Base-by-base conservation (phyloP, 2,329 filamentous ascomycete species). In the Venturia carpophila region DNA sequence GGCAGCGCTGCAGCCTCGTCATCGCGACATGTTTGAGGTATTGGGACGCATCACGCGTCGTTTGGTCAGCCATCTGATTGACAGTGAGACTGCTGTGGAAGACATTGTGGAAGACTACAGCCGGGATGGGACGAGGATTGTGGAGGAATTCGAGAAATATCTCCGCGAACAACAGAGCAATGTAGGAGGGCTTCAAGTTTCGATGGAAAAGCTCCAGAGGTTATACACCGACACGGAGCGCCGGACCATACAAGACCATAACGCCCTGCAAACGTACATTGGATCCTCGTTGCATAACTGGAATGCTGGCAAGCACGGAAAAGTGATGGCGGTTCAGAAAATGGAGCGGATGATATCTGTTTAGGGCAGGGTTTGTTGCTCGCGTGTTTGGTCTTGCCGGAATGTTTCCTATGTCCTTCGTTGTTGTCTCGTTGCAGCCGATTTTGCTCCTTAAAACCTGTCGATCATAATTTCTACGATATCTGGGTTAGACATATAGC, bases 91-190 rank as follows among this genome's bases (percentile, higher is more conserved):
- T 19, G 62, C 62, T 24, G 62, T 63, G 11, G 47, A 63, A 6
- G 62, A 63, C 27, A 27, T 63, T 24, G 43, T 63, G n/a, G 62
- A 37, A 3, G 42, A 63, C n/a, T 63, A 63, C 34, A 19, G 62
- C 34, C 41, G 43, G 9, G 62, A 63, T 17, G 62, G 62, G 3
- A 37, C 47, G 13, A 39, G 21, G n/a, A 30, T 63, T n/a, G 45
- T 63, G 15, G 62, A 63, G 13, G 42, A 63, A 27, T 47, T 63
- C n/a, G 62, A 63, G n/a, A 55, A 42, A 13, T 61, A n/a, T n/a
- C 34, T 39, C 11, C 39, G 42, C 24, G n/a, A 24, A 15, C 21
- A 61, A 17, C 52, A 58, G 52, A 58, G 15, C 19, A 58, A 58
- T 34, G 27, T 15, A 37, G 52, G 27, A 34, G 52, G 30, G 27